Evolutionary conservation across 2,329 filamentous ascomycete genomes (phyloP).

Genomic region (Ascomycota sp.): DNA sequence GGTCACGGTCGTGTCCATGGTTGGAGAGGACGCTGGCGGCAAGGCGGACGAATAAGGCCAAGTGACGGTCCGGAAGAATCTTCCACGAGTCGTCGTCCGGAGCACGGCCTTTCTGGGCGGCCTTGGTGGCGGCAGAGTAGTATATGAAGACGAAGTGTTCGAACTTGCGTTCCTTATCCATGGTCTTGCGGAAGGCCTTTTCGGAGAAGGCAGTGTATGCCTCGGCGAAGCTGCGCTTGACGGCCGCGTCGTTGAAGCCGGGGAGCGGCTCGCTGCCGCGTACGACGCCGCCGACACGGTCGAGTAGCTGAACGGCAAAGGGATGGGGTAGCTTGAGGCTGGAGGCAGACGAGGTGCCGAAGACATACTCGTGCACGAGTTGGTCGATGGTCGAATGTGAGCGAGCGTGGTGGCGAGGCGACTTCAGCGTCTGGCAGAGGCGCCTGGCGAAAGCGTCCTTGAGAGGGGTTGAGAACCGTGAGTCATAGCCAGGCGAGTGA

Average conservation of each 20-base stretch:
- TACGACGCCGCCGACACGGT: slow-evolving; percentile 62
- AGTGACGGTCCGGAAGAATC: slow-evolving; percentile 76
- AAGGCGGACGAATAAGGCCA: slow-evolving; percentile 82
- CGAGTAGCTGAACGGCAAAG: slow-evolving; percentile 34
- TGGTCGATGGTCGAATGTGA: slow-evolving; percentile 60
- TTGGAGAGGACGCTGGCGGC: slow-evolving; percentile 62
- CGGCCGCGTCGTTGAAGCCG: slow-evolving; percentile 73
- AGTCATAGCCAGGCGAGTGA: no score
- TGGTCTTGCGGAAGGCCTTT: slow-evolving; percentile 65
- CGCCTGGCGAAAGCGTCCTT: no score
- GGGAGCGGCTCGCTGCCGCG: slow-evolving; percentile 65
- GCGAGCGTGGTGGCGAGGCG: slow-evolving; percentile 38
- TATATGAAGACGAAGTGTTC: slow-evolving; percentile 92
- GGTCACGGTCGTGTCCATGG: slow-evolving; percentile 67
- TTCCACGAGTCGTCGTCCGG: slow-evolving; percentile 79
- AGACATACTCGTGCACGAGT: slow-evolving; percentile 68
- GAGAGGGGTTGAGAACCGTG: no score
- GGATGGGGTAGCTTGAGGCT: slow-evolving; percentile 35
- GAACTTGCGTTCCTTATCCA: slow-evolving; percentile 83
- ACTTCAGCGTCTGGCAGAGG: no score
- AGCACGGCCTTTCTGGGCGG: slow-evolving; percentile 50
- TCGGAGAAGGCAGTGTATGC: slow-evolving; percentile 90
- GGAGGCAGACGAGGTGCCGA: slow-evolving; percentile 23
- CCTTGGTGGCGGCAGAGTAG: slow-evolving; percentile 84
- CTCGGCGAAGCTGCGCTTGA: slow-evolving; percentile 86